Percentiles rank a stretch among this genome's conserved stretches.
These are phyloP conservation scores for Hericium alpestre DNA, from an alignment of 768 basidiomycete genomes.

Conservation along the genomic window DNA sequence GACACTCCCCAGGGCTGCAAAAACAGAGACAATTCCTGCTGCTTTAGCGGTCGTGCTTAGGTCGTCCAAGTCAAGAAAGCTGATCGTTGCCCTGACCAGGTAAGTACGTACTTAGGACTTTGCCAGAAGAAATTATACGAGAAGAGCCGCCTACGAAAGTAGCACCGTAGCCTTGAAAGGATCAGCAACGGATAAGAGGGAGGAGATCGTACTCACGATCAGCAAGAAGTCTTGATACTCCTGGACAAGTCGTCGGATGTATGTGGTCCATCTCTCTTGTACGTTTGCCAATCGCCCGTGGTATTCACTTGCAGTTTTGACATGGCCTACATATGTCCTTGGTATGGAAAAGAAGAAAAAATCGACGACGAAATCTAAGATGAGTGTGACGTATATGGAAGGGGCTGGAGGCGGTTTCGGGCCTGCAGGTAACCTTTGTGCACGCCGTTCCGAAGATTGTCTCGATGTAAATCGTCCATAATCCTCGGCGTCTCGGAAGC, in stretches of 20 bases:
- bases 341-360: conserved; percentile 43
- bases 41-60: conserved; percentile 21
- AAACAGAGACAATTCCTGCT: conserved; percentile 34
- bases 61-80: conserved; percentile 34
- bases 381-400: conserved; percentile 13
- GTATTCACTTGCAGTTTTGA: conserved; percentile 37
- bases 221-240: conserved; percentile 50
- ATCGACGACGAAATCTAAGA: conserved; percentile 30
- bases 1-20: conserved; percentile 44
- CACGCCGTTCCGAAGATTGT: conserved; percentile 1
- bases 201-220: conserved; percentile 30
- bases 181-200: not conserved
- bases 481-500: conserved; percentile 34
- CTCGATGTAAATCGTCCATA: conserved; percentile 32
- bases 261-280: conserved; percentile 39
- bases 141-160: conserved; percentile 31
- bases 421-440: conserved; percentile 17
- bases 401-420: conserved; percentile 1
- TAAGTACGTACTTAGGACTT: not conserved
- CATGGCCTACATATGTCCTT: conserved; percentile 37
- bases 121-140: not conserved
- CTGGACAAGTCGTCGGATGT: conserved; percentile 38
- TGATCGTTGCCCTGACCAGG: conserved; percentile 35
- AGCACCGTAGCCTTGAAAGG: conserved; percentile 38
- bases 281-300: conserved; percentile 37